Evolutionary conservation across 2,329 filamentous ascomycete genomes (phyloP).

Genomic region (Xylaria sp.): DNA sequence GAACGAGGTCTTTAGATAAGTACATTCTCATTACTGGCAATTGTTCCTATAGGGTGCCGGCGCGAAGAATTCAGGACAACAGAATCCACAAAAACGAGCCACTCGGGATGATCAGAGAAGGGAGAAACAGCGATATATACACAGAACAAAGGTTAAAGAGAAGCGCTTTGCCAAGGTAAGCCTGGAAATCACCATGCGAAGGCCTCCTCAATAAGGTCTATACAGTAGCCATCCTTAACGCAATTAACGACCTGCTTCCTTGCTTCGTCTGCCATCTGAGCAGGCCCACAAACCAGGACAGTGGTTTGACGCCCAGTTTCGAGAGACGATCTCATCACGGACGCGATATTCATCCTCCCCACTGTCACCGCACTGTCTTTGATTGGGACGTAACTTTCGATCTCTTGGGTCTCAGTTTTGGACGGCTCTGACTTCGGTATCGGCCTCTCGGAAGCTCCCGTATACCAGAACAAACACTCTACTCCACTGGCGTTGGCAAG

Average conservation of each 20-base stretch:
- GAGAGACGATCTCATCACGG: constrained; percentile 37
- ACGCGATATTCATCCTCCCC: constrained; percentile 39
- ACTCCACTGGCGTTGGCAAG: constrained; percentile 31
- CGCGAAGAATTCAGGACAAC: background rate
- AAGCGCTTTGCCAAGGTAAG: background rate
- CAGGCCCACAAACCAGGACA: constrained; percentile 45
- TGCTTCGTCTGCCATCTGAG: constrained; percentile 46
- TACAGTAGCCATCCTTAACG: constrained; percentile 39
- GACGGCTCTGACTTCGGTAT: background rate
- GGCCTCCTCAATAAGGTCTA: constrained; percentile 45
- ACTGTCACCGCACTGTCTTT: constrained; percentile 27
- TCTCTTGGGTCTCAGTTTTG: background rate
- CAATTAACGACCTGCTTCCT: constrained; percentile 39
- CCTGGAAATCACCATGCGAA: constrained; percentile 39
- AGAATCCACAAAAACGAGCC: background rate
- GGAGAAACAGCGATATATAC: background rate
- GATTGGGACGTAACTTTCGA: background rate
- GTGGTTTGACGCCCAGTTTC: constrained; percentile 40
- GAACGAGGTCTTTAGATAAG: background rate
- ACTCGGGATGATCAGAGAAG: background rate
- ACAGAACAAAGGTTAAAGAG: background rate
- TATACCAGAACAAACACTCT: constrained; percentile 38
- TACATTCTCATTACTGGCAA: background rate
- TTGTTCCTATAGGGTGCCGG: background rate
- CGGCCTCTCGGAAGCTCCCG: background rate